Evolutionary conservation across 1,139 yeast genomes (phyloP).

Genomic region (Debaryomyces sp.): DNA sequence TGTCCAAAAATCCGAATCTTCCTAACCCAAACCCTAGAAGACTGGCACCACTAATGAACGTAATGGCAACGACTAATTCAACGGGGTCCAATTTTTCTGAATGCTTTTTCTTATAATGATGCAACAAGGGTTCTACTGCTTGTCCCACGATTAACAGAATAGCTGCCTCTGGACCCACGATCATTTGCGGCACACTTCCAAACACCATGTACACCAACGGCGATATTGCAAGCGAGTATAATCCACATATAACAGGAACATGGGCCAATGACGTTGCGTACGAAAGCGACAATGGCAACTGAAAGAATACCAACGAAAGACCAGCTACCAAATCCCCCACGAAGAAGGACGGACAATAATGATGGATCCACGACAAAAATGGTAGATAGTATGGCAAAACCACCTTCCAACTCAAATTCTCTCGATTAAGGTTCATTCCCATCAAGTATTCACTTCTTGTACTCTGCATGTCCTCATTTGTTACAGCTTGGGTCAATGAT

Average conservation of each 20-base stretch:
- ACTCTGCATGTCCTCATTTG: not conserved
- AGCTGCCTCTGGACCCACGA: constrained; percentile 97
- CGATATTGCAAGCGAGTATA: constrained; percentile 78
- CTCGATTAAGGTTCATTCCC: constrained; percentile 22
- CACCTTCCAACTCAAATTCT: constrained; percentile 30
- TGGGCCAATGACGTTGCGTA: constrained; percentile 90
- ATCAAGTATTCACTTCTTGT: constrained; percentile 15
- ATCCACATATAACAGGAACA: constrained; percentile 86
- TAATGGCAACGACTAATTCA: constrained; percentile 70
- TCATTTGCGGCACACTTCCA: constrained; percentile 96
- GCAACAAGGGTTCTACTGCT: constrained; percentile 71
- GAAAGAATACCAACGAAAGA: constrained; percentile 84
- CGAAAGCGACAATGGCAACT: constrained; percentile 85
- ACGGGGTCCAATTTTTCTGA: constrained; percentile 47
- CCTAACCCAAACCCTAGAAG: constrained; percentile 78
- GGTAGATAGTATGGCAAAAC: constrained; percentile 75
- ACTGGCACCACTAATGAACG: constrained; percentile 77
- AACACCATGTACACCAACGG: constrained; percentile 81
- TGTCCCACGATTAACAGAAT: constrained; percentile 90
- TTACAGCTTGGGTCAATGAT: not conserved
- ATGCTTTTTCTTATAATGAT: constrained; percentile 47
- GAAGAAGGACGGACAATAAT: constrained; percentile 55
- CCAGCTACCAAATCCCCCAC: constrained; percentile 86
- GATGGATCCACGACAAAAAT: constrained; percentile 74
- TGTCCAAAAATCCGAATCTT: constrained; percentile 86